Conservation (phyloP, 306 rosid genomes). For the Spatholobus suberectus region DNA sequence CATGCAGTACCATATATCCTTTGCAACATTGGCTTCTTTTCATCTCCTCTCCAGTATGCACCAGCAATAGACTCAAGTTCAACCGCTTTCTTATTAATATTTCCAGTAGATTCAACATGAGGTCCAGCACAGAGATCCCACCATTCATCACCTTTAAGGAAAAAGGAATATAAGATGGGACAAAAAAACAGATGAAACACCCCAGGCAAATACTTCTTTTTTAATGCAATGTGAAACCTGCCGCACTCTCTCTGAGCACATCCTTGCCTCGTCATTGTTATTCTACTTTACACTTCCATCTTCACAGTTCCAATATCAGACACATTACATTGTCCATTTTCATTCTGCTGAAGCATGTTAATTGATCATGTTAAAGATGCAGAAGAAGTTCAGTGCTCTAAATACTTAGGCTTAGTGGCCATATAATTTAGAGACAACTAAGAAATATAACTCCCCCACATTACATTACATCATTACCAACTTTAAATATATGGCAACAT, state of each 20-base stretch:
- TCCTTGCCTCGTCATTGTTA: slow-evolving; percentile 38
- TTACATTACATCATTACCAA: slow-evolving; percentile 3
- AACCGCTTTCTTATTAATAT: slow-evolving; percentile 83
- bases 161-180: slow-evolving; percentile 31
- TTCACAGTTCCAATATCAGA: slow-evolving; percentile 44
- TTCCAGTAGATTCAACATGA: slow-evolving; percentile 93
- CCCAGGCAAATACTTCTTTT: slow-evolving; percentile 29
- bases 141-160: slow-evolving; percentile 79
- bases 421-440: slow-evolving; percentile 21
- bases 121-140: slow-evolving; percentile 99
- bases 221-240: slow-evolving; percentile 39
- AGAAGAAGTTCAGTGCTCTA: slow-evolving; percentile 38
- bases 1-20: slow-evolving; percentile 98
- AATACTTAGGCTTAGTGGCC: slow-evolving; percentile 23
- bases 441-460: neutral
- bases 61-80: slow-evolving; percentile 99
- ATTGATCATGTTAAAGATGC: slow-evolving; percentile 42
- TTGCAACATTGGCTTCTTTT: slow-evolving; percentile 91
- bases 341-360: slow-evolving; percentile 46
- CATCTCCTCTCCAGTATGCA: slow-evolving; percentile 99
- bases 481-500: slow-evolving; percentile 4
- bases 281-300: slow-evolving; percentile 48
- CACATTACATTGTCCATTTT: slow-evolving; percentile 44
- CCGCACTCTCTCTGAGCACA: slow-evolving; percentile 40
- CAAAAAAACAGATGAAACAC: slow-evolving; percentile 29